These are phyloP conservation scores for Phragmites australis DNA, from an alignment of 176 grass and related monocot genomes.

Conservation along the genomic window DNA sequence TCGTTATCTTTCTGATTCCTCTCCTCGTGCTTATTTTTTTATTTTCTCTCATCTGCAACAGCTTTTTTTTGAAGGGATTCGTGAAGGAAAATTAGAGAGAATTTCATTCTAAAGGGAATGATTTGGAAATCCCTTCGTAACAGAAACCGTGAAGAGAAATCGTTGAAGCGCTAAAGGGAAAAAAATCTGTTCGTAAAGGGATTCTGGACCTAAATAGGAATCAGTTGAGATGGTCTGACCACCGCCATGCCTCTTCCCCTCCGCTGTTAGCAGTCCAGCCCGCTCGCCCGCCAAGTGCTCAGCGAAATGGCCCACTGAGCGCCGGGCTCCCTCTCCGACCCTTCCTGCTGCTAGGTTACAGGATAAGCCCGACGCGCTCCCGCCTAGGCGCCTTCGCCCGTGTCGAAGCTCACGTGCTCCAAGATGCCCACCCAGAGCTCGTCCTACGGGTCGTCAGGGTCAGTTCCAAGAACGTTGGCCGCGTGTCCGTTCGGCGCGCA, in stretches of 20 bases:
- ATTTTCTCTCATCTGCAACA: too few species aligned
- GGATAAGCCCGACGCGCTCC: constrained; percentile 21
- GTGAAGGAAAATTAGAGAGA: too few species aligned
- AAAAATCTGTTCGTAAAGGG: too few species aligned
- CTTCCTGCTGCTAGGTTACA: constrained; percentile 26
- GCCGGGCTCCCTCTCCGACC: constrained; percentile 26
- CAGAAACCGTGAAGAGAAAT: too few species aligned
- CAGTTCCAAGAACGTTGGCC: background rate
- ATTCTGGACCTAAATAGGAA: too few species aligned
- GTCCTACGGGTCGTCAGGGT: background rate
- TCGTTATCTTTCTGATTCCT: too few species aligned
- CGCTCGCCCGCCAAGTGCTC: constrained; percentile 21
- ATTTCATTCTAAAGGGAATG: too few species aligned
- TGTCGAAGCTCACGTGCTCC: background rate
- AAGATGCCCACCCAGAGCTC: background rate
- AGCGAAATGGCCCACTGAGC: constrained; percentile 39
- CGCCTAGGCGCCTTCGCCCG: constrained; percentile 9
- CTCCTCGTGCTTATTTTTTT: too few species aligned
- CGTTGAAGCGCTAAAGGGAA: too few species aligned
- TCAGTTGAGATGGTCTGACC: too few species aligned
- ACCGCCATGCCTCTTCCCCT: background rate
- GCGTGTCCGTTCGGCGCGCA: background rate
- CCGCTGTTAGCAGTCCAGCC: background rate
- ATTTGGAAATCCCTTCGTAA: too few species aligned
- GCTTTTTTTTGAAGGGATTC: too few species aligned